These are phyloP conservation scores for Candida ascalaphidarum DNA, from an alignment of 805 yeast species.

Conservation along the genomic window DNA sequence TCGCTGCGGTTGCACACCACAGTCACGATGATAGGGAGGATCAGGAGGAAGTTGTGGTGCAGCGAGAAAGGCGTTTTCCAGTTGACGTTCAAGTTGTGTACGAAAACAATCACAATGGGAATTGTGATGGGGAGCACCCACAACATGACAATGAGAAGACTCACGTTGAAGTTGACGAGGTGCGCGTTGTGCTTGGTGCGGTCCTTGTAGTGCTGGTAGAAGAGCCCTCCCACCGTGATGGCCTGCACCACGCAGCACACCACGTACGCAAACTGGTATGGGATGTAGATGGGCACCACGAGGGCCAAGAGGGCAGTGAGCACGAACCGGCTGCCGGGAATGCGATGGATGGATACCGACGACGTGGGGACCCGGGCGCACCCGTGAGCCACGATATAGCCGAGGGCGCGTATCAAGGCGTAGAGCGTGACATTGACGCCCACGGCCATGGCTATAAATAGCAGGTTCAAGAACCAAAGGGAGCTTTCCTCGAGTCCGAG, in stretches of 20 bases:
- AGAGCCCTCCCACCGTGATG: slow-evolving; percentile 7
- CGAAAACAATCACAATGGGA: slow-evolving; percentile 73
- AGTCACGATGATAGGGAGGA: slow-evolving; percentile 61
- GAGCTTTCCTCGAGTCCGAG: slow-evolving; percentile 56
- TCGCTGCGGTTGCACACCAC: slow-evolving; percentile 42
- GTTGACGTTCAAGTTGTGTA: slow-evolving; percentile 65
- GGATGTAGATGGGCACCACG: slow-evolving; percentile 53
- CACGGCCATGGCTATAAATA: slow-evolving; percentile 41
- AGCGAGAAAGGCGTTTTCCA: slow-evolving; percentile 85
- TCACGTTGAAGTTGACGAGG: slow-evolving; percentile 50
- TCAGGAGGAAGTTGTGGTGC: slow-evolving; percentile 75
- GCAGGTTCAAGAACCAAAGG: slow-evolving; percentile 51
- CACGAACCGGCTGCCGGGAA: slow-evolving; percentile 11
- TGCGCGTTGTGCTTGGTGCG: slow-evolving; percentile 7
- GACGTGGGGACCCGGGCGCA: too few species aligned
- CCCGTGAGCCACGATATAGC: too few species aligned
- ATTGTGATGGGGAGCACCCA: slow-evolving; percentile 75
- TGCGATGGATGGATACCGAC: background rate
- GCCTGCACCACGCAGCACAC: slow-evolving; percentile 53
- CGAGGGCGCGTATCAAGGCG: slow-evolving; percentile 7
- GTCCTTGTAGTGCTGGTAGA: slow-evolving; percentile 1
- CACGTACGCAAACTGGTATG: slow-evolving; percentile 72
- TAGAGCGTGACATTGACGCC: slow-evolving; percentile 33
- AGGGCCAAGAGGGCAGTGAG: slow-evolving; percentile 29
- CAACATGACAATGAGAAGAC: slow-evolving; percentile 57